Percentiles rank a stretch among this genome's conserved stretches.
Conservation (phyloP, 1,284 basidiomycete species). For the Neonothopanus nambi region DNA sequence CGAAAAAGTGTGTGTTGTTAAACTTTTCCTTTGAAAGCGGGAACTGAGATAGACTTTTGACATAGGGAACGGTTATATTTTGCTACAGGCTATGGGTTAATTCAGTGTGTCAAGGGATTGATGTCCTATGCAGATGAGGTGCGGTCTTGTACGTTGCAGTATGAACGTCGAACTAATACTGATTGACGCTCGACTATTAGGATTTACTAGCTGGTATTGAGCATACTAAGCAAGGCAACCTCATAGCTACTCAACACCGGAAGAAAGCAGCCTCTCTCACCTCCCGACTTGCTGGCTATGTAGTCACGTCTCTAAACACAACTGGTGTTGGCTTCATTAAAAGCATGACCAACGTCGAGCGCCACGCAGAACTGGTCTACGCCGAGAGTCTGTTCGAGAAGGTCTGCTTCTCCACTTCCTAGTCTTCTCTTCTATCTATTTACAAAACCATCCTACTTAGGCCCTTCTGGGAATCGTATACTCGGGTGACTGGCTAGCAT, state of each 20-base stretch:
- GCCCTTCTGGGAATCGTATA: conserved; percentile 84
- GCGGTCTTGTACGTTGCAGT: conserved; percentile 23
- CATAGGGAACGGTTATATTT: conserved; percentile 82
- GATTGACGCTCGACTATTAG: conserved; percentile 37
- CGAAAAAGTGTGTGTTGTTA: conserved; percentile 60
- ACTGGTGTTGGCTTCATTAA: conserved; percentile 65
- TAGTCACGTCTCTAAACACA: conserved; percentile 54
- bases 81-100: conserved; percentile 80
- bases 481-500: conserved; percentile 89
- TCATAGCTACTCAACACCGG: conserved; percentile 62
- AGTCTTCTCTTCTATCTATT: conserved; percentile 1
- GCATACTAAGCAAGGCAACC: conserved; percentile 64
- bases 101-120: conserved; percentile 77
- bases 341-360: conserved; percentile 83
- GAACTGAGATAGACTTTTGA: background rate
- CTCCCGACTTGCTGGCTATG: conserved; percentile 59
- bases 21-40: conserved; percentile 15
- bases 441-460: conserved; percentile 30
- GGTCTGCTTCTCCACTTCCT: conserved; percentile 35
- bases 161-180: conserved; percentile 1
- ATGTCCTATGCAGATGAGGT: conserved; percentile 84
- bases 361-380: conserved; percentile 92
- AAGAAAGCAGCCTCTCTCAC: conserved; percentile 62
- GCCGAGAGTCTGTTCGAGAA: conserved; percentile 89
- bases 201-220: conserved; percentile 68